Evolutionary conservation across 140 eudicot species (phyloP).

Genomic region (Oenanthe javanica): DNA sequence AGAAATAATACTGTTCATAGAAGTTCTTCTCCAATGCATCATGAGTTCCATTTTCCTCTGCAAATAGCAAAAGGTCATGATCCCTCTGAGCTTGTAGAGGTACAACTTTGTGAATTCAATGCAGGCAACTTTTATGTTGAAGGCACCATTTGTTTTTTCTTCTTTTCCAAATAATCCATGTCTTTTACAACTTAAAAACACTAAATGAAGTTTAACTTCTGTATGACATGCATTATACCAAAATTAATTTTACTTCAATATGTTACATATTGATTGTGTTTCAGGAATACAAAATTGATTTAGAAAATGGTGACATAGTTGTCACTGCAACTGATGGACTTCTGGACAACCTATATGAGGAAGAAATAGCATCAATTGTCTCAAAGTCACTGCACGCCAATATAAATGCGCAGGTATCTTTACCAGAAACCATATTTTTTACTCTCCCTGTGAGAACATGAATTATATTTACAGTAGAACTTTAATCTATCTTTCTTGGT

Average conservation of each 20-base stretch:
- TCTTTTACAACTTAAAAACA: background rate
- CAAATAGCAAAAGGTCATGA: slow-evolving; percentile 48
- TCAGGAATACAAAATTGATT: slow-evolving; percentile 53
- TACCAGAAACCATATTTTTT: background rate
- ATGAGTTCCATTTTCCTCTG: slow-evolving; percentile 63
- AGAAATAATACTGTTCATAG: slow-evolving; percentile 55
- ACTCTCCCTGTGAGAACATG: background rate
- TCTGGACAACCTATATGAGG: slow-evolving; percentile 73
- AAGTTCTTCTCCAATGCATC: slow-evolving; percentile 70
- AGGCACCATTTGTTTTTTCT: background rate
- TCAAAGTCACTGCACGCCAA: slow-evolving; percentile 44
- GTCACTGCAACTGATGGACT: slow-evolving; percentile 89
- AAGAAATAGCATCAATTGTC: slow-evolving; percentile 57
- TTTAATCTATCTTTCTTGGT: background rate
- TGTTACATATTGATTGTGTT: background rate
- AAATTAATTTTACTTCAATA: background rate
- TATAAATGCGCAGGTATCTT: slow-evolving; percentile 43
- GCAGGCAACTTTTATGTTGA: background rate
- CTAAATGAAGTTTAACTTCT: background rate
- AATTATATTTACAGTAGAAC: background rate
- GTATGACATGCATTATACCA: background rate
- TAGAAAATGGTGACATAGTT: slow-evolving; percentile 68
- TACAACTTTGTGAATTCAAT: slow-evolving; percentile 15
- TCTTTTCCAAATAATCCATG: background rate
- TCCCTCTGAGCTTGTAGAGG: slow-evolving; percentile 69